Percentiles rank a stretch among this genome's conserved stretches.
phyloP scores from a whole-genome alignment of 1,284 basidiomycete genomes.

The Agaricales sp. region DNA sequence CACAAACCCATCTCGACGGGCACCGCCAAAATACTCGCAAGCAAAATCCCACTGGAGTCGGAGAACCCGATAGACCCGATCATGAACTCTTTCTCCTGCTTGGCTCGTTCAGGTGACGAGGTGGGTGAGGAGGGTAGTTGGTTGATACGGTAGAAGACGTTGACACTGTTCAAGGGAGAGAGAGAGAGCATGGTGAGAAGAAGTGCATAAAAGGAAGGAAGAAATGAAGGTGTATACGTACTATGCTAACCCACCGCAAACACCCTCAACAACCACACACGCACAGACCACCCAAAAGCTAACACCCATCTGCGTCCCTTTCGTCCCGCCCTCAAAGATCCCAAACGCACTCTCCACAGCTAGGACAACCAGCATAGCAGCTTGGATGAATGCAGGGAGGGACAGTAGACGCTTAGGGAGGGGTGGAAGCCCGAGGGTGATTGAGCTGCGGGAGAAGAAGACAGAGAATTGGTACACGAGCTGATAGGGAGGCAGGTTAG shows the following conservation, averaged over 20 bases:
- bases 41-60: constrained; percentile 68
- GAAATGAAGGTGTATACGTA: constrained; percentile 18
- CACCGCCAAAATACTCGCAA: constrained; percentile 72
- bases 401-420: constrained; percentile 66
- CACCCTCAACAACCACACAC: constrained; percentile 77
- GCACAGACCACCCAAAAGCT: constrained; percentile 63
- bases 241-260: constrained; percentile 92
- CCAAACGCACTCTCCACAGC: constrained; percentile 60
- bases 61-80: constrained; percentile 82
- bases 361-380: constrained; percentile 47
- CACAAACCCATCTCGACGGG: constrained; percentile 81
- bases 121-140: constrained; percentile 50
- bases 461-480: constrained; percentile 88
- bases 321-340: constrained; percentile 42
- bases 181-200: constrained; percentile 1
- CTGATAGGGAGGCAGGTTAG: constrained; percentile 25
- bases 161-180: constrained; percentile 60
- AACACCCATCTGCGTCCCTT: constrained; percentile 24
- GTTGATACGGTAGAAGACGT: constrained; percentile 80
- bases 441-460: constrained; percentile 90
- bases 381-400: constrained; percentile 66
- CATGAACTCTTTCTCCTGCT: constrained; percentile 78
- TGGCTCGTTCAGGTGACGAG: constrained; percentile 35
- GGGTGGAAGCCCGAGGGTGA: constrained; percentile 80
- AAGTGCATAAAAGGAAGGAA: constrained; percentile 2